These are phyloP conservation scores for Scheffersomyces lignicola DNA, from an alignment of 1,139 yeast species.

Conservation along the genomic window DNA sequence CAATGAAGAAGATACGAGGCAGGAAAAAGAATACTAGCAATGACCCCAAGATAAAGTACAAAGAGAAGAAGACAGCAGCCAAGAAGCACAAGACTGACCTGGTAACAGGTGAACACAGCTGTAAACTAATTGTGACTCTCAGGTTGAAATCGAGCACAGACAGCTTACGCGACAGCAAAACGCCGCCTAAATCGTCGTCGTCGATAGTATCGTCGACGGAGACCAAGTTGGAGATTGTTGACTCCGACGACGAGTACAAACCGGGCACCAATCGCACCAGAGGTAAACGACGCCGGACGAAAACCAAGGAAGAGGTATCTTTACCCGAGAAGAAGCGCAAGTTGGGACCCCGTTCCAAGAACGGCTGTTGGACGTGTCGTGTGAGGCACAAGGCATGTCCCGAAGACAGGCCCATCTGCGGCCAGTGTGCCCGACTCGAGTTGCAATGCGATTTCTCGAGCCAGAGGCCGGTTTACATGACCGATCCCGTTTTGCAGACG, in stretches of 20 bases:
- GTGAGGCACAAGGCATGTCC: slow-evolving; percentile 65
- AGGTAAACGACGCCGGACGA: slow-evolving; percentile 9
- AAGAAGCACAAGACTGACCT: too few relatives aligned
- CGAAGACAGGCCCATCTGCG: slow-evolving; percentile 58
- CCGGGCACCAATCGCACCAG: slow-evolving; percentile 12
- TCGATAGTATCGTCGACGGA: slow-evolving; percentile 1
- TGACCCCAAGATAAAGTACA: too few relatives aligned
- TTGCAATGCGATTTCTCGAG: slow-evolving; percentile 54
- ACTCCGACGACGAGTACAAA: slow-evolving; percentile 10
- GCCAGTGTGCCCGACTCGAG: slow-evolving; percentile 52
- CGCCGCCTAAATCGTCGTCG: too few relatives aligned
- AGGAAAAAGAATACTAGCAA: too few relatives aligned
- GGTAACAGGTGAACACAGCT: too few relatives aligned
- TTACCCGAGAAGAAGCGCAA: slow-evolving; percentile 14
- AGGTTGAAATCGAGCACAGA: too few relatives aligned
- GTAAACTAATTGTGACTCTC: too few relatives aligned
- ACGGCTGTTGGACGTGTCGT: slow-evolving; percentile 72
- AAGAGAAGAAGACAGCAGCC: too few relatives aligned
- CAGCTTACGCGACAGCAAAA: too few relatives aligned
- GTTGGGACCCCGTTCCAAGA: slow-evolving; percentile 45
- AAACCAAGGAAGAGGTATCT: slow-evolving; percentile 1
- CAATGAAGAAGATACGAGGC: too few relatives aligned
- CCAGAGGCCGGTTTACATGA: slow-evolving; percentile 58
- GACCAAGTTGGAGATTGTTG: slow-evolving; percentile 2
- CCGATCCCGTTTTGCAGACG: slow-evolving; percentile 34